Evolutionary conservation across 2,329 filamentous ascomycete species (phyloP), one percentile per base, ranked within the genome.

Genomic region (Aspergillus pseudotamarii): DNA sequence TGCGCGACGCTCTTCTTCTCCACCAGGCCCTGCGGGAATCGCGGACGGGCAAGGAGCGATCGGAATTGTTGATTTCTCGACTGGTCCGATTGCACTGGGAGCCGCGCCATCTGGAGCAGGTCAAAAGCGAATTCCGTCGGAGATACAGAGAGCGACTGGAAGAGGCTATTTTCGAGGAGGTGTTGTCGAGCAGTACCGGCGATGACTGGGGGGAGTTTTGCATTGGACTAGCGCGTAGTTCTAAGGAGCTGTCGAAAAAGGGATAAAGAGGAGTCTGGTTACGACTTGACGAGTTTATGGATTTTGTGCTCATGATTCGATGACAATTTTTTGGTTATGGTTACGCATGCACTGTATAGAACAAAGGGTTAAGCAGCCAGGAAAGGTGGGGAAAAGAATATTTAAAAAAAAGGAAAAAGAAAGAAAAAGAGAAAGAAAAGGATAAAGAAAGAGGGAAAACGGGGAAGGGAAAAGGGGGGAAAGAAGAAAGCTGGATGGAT

Each of bases 51-150:
- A 87, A 86, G 66, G 91, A 94, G 73, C 88, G 94, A 34, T 90
- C 91, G 53, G 94, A 97, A 76, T 82, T 97, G 56, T 87, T 99
- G 57, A 96, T 96, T 67, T 94, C 91, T 3, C 86, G 95, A 1
- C 85, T 98, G 1, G 92, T 97, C 50, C 86, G 95, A 36, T 88
- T 94, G 76, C 95, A 98, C 79, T 98, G 95, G 95, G 94, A 98
- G 73, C 86, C 90, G 5, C 80, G 86, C 66, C 94, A 98, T 78
- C 85, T 98, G 80, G 86, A 89, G 63, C 85, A 86, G 23, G 88
- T 98, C 59, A 96, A 96, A 83, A 80, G 81, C 36, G 91, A 93
- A 66, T 99, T 93, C 78, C 85, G 87, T 61, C 88, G 90, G 65
- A 89, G 93, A 65, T 97, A 97, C 77, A 85, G 86, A 6, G 81